A percentile compares a stretch with the other conserved stretches of the same genome.
phyloP scores from a whole-genome alignment of 148 eudicot genomes.

The Rhododendron vialii region DNA sequence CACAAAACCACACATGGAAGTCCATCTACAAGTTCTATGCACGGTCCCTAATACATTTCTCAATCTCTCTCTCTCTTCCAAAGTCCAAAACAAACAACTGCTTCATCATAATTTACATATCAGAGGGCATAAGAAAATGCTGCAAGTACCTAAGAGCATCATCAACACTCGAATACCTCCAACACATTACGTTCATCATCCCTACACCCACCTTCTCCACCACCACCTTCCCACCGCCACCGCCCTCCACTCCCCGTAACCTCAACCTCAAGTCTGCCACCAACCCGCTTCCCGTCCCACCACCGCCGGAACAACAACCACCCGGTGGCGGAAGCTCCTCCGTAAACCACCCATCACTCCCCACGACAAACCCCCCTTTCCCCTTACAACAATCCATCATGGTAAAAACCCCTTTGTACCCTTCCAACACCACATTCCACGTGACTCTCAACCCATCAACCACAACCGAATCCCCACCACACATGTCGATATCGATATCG shows the following conservation, averaged over 20 bases:
- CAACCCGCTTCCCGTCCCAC: conserved; percentile 41
- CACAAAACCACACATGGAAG: too few species aligned
- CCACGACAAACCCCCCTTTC: conserved; percentile 40
- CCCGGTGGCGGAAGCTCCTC: conserved; percentile 56
- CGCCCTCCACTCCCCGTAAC: conserved; percentile 13
- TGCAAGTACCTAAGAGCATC: conserved; percentile 68
- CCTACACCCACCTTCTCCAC: conserved; percentile 67
- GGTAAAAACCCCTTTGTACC: conserved; percentile 48
- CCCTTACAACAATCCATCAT: conserved; percentile 49
- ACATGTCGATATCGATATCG: conserved; percentile 39
- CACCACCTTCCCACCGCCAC: conserved; percentile 13
- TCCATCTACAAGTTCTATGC: too few species aligned
- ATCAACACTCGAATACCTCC: conserved; percentile 60
- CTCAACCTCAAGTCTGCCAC: conserved; percentile 59
- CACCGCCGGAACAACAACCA: background rate
- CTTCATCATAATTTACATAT: background rate
- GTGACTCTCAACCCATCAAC: conserved; percentile 40
- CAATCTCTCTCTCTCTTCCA: too few species aligned
- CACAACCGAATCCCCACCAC: conserved; percentile 17
- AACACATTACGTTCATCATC: conserved; percentile 47
- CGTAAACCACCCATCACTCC: conserved; percentile 68
- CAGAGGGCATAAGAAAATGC: conserved; percentile 47
- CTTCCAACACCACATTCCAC: conserved; percentile 52
- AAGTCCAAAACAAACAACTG: too few species aligned
- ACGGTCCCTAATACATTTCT: too few species aligned